Percentiles rank a stretch among this genome's conserved stretches.
Conservation (phyloP, 345 rosid species). For the Rhizophora apiculata region DNA sequence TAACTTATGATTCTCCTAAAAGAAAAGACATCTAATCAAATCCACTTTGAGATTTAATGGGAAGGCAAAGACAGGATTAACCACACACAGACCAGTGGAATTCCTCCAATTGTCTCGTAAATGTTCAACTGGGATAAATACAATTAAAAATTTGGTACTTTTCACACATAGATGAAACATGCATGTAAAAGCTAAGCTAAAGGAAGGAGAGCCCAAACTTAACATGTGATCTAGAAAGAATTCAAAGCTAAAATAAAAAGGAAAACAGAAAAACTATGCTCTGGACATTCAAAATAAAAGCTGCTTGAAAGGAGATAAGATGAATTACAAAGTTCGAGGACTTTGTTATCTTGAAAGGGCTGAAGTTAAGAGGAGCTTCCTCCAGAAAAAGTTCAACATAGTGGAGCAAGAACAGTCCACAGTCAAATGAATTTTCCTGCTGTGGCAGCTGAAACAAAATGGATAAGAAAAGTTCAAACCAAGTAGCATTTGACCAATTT, state of each 20-base stretch:
- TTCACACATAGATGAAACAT: background rate
- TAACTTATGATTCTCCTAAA: too few relatives aligned
- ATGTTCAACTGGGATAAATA: background rate
- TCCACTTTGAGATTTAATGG: too few relatives aligned
- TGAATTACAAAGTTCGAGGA: conserved; percentile 76
- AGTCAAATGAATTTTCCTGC: conserved; percentile 92
- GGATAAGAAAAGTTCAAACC: background rate
- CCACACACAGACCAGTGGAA: too few relatives aligned
- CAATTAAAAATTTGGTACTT: background rate
- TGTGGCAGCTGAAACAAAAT: conserved; percentile 73
- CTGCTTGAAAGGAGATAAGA: background rate
- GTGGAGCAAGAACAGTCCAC: conserved; percentile 93
- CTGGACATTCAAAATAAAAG: background rate
- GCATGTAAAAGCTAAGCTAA: background rate
- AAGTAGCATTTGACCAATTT: background rate
- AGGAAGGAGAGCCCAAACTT: background rate
- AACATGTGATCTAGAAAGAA: background rate
- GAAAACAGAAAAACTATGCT: background rate
- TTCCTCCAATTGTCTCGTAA: too few relatives aligned
- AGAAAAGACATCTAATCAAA: too few relatives aligned
- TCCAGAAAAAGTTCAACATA: conserved; percentile 85
- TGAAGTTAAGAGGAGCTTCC: conserved; percentile 71
- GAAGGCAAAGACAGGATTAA: too few relatives aligned
- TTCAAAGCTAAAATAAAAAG: background rate
- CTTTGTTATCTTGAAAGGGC: conserved; percentile 65